Evolutionary conservation across 2,329 filamentous ascomycete genomes (phyloP).

Genomic region (Diaporthe humulicola): DNA sequence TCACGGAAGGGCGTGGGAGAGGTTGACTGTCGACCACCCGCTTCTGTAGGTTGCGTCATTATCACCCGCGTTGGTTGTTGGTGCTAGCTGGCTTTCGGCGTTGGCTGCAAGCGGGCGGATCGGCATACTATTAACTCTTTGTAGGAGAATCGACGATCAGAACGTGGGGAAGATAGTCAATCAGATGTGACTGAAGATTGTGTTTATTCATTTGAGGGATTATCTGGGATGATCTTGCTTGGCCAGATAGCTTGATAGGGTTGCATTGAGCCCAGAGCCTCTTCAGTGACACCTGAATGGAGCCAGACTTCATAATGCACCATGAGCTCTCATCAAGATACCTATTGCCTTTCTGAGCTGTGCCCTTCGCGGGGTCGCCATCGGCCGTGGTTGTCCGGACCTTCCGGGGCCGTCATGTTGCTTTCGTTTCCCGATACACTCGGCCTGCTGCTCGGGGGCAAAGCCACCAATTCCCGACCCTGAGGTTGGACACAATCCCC

Average conservation of each 20-base stretch:
- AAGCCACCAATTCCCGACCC: too few species aligned
- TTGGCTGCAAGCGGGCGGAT: conserved; percentile 22
- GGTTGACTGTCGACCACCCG: not conserved
- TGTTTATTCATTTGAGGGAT: not conserved
- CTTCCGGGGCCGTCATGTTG: not conserved
- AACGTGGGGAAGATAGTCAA: not conserved
- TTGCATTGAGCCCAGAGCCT: conserved; percentile 10
- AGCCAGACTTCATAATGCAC: not conserved
- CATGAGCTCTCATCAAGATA: not conserved
- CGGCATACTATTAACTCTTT: conserved; percentile 3
- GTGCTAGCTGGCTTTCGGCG: not conserved
- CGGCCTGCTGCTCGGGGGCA: not conserved
- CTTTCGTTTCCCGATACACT: not conserved
- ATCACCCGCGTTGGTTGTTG: not conserved
- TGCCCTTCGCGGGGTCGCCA: not conserved
- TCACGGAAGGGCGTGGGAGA: not conserved
- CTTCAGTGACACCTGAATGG: not conserved
- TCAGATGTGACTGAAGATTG: not conserved
- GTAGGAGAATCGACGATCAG: not conserved
- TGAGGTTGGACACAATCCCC: not conserved
- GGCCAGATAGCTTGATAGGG: not conserved
- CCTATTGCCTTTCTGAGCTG: not conserved
- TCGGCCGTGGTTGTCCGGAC: not conserved
- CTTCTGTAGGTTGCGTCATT: not conserved
- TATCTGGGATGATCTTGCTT: not conserved